These are phyloP conservation scores for Trichomonascaceae sp. DNA, from an alignment of 1,139 yeast genomes.

Conservation along the genomic window DNA sequence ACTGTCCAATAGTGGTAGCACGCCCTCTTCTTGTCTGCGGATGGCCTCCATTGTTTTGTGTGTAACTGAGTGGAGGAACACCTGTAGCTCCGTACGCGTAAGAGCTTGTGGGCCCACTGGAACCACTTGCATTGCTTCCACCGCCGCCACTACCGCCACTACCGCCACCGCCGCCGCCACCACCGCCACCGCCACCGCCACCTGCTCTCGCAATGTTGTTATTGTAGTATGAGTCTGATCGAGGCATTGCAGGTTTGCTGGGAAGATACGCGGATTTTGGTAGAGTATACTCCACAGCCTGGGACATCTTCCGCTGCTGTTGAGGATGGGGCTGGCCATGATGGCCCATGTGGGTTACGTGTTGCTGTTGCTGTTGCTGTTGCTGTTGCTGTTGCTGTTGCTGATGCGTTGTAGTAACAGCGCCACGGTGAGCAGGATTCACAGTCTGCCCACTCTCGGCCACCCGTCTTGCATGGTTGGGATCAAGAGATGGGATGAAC, in stretches of 20 bases:
- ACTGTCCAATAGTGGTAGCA: slow-evolving; percentile 30
- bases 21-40: slow-evolving; percentile 21
- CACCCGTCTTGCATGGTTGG: no score
- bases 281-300: slow-evolving; percentile 1
- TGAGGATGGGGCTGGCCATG: slow-evolving; percentile 5
- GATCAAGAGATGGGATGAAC: slow-evolving; percentile 19
- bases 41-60: no score
- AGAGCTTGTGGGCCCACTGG: slow-evolving; percentile 1
- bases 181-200: not conserved
- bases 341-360: slow-evolving; percentile 3
- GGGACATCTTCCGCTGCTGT: slow-evolving; percentile 6
- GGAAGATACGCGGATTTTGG: slow-evolving; percentile 1
- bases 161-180: not conserved
- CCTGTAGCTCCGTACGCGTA: not conserved
- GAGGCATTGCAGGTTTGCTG: no score
- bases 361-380: slow-evolving; percentile 5
- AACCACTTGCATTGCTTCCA: slow-evolving; percentile 4
- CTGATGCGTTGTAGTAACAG: slow-evolving; percentile 1
- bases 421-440: slow-evolving; percentile 4
- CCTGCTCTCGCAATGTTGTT: not conserved
- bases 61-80: no score
- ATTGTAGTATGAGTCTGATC: slow-evolving; percentile 4
- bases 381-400: slow-evolving; percentile 4
- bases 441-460: no score
- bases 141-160: not conserved